Percentiles rank a stretch among this genome's conserved stretches.
Evolutionary conservation across 768 basidiomycete genomes (phyloP).

Genomic region (Phylloporus sp.): DNA sequence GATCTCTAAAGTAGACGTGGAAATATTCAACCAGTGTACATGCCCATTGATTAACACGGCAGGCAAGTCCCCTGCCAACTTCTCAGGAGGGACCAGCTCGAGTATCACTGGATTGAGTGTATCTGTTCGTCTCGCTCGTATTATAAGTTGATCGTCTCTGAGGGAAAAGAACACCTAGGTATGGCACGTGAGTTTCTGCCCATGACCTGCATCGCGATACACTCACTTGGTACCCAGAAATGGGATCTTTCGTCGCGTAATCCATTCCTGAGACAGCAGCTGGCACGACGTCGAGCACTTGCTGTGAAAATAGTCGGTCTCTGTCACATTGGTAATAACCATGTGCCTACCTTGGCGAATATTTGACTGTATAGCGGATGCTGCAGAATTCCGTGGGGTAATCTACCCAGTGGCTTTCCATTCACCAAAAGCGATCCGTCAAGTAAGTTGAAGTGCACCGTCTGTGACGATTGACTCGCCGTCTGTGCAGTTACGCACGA

Average conservation of each 20-base stretch:
- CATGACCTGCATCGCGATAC: background rate
- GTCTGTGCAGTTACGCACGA: constrained; percentile 13
- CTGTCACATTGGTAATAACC: background rate
- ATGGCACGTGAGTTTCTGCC: background rate
- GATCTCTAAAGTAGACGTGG: constrained; percentile 22
- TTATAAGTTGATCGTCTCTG: constrained; percentile 12
- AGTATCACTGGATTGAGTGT: constrained; percentile 1
- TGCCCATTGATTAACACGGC: constrained; percentile 16
- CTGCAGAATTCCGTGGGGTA: constrained; percentile 16
- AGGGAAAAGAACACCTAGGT: constrained; percentile 24
- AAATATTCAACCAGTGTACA: constrained; percentile 32
- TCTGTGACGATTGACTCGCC: constrained; percentile 13
- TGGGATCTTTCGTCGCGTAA: constrained; percentile 17
- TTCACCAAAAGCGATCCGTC: constrained; percentile 27
- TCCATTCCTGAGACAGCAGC: constrained; percentile 25
- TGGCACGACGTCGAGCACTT: constrained; percentile 21
- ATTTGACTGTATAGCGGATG: constrained; percentile 20
- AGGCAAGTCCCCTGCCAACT: constrained; percentile 25
- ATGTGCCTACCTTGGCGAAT: constrained; percentile 18
- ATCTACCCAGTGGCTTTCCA: constrained; percentile 22
- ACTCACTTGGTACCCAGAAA: constrained; percentile 19
- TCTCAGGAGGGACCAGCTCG: constrained; percentile 24
- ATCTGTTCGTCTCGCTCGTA: constrained; percentile 9
- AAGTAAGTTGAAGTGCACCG: constrained; percentile 20
- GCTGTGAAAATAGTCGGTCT: constrained; percentile 11